Evolutionary conservation across 257 asterid genomes (phyloP).

Genomic region (Penstemon eatonii): DNA sequence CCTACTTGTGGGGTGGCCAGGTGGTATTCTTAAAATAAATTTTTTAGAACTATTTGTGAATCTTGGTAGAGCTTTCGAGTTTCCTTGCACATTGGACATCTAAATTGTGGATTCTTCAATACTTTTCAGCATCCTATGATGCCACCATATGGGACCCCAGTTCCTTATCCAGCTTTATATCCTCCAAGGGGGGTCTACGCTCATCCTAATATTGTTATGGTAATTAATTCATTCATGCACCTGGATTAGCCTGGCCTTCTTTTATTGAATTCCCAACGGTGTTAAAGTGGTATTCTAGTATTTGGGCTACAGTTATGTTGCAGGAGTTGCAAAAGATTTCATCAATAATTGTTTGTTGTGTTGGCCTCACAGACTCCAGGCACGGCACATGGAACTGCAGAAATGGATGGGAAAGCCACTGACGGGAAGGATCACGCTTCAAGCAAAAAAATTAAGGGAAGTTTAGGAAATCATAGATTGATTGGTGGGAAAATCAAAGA

Average conservation of each 20-base stretch:
- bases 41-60: slow-evolving; percentile 9
- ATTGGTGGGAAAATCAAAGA: slow-evolving; percentile 54
- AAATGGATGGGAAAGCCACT: slow-evolving; percentile 54
- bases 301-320: neutral
- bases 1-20: slow-evolving; percentile 94
- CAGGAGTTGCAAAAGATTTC: slow-evolving; percentile 6
- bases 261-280: neutral
- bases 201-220: slow-evolving; percentile 86
- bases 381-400: slow-evolving; percentile 51
- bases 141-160: slow-evolving; percentile 97
- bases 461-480: slow-evolving; percentile 47
- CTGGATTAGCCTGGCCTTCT: neutral
- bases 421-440: slow-evolving; percentile 65
- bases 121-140: slow-evolving; percentile 82
- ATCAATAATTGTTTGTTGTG: slow-evolving; percentile 17
- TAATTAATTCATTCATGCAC: slow-evolving; percentile 32
- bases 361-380: slow-evolving; percentile 45
- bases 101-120: slow-evolving; percentile 13
- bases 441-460: slow-evolving; percentile 55
- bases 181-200: slow-evolving; percentile 90
- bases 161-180: slow-evolving; percentile 89
- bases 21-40: slow-evolving; percentile 37
- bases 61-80: neutral
- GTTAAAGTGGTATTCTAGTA: neutral
- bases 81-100: slow-evolving; percentile 13